A percentile compares a stretch with the other conserved stretches of the same genome.
These are phyloP conservation scores for Phytopythium mirpurense DNA, from an alignment of 352 stramenopile genomes.

Conservation along the genomic window DNA sequence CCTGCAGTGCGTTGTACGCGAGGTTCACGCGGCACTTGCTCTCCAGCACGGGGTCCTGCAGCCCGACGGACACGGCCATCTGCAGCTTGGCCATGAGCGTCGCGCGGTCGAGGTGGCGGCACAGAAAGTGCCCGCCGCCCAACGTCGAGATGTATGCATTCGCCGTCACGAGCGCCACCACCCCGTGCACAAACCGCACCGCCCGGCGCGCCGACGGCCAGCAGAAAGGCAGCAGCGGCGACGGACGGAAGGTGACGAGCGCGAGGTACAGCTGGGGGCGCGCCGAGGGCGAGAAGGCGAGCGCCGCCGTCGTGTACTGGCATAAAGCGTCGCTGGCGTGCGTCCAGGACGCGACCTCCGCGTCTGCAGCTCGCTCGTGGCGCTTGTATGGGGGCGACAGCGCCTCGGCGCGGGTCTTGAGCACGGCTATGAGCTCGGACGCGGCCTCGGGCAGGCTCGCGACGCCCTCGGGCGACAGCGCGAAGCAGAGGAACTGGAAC, in stretches of 20 bases:
- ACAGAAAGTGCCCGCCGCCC: conserved; percentile 76
- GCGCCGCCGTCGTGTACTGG: conserved; percentile 14
- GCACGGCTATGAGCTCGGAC: conserved; percentile 13
- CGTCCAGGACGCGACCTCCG: background rate
- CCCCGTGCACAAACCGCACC: conserved; percentile 57
- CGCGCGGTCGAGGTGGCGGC: conserved; percentile 61
- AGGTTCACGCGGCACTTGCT: conserved; percentile 82
- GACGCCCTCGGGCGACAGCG: conserved; percentile 16
- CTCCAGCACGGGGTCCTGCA: conserved; percentile 69
- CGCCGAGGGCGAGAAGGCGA: background rate
- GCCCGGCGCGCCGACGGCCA: conserved; percentile 60
- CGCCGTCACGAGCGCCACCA: conserved; percentile 70
- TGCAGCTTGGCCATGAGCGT: conserved; percentile 73
- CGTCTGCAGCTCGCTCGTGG: background rate
- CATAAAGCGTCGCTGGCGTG: conserved; percentile 15
- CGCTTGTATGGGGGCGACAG: background rate
- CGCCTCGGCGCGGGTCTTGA: background rate
- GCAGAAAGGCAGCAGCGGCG: conserved; percentile 42
- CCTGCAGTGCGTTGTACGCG: conserved; percentile 73
- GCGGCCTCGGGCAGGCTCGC: conserved; percentile 19
- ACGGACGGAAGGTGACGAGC: conserved; percentile 44
- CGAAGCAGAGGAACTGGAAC: conserved; percentile 31
- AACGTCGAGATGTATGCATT: conserved; percentile 85
- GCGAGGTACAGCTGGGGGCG: conserved; percentile 10
- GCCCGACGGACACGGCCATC: conserved; percentile 67